Evolutionary conservation across 129 eudicot genomes (phyloP).

Genomic region (Cynara cardunculus): DNA sequence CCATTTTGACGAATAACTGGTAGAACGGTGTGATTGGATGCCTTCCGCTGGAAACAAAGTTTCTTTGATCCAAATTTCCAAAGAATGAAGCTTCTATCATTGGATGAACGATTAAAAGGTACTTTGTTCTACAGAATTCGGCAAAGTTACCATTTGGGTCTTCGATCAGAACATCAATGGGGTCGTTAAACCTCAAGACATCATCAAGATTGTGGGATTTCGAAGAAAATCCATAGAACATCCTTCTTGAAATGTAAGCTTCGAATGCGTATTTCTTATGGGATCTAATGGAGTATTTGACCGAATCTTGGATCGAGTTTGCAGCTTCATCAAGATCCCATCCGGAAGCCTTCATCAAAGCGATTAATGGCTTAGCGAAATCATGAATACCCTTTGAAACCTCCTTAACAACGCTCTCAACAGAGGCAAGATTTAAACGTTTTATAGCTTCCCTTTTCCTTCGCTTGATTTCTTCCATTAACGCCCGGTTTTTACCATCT

Average conservation of each 20-base stretch:
- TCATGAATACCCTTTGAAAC: constrained; percentile 66
- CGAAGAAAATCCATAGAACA: constrained; percentile 43
- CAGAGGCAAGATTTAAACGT: constrained; percentile 17
- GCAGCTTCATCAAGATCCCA: constrained; percentile 76
- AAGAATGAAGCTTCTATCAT: constrained; percentile 56
- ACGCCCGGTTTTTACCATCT: constrained; percentile 29
- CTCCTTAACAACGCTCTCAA: constrained; percentile 41
- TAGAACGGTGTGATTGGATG: constrained; percentile 72
- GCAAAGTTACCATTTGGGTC: constrained; percentile 61
- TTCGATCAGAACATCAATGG: constrained; percentile 45
- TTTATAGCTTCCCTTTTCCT: constrained; percentile 29
- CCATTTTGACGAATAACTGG: constrained; percentile 67
- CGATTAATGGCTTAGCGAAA: constrained; percentile 69
- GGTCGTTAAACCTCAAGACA: constrained; percentile 46
- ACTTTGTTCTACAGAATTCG: constrained; percentile 50
- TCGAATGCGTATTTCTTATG: constrained; percentile 80
- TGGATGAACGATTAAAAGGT: constrained; percentile 58
- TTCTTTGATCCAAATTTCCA: constrained; percentile 66
- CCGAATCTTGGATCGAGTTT: constrained; percentile 51
- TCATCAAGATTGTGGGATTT: constrained; percentile 29
- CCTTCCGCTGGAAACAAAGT: constrained; percentile 48
- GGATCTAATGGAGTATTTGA: constrained; percentile 51
- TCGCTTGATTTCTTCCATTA: constrained; percentile 36
- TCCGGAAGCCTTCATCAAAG: constrained; percentile 63
- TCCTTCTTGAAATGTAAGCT: constrained; percentile 58